These are phyloP conservation scores for Mortierella claussenii DNA, from an alignment of 192 early-diverging fungal species.

Conservation along the genomic window DNA sequence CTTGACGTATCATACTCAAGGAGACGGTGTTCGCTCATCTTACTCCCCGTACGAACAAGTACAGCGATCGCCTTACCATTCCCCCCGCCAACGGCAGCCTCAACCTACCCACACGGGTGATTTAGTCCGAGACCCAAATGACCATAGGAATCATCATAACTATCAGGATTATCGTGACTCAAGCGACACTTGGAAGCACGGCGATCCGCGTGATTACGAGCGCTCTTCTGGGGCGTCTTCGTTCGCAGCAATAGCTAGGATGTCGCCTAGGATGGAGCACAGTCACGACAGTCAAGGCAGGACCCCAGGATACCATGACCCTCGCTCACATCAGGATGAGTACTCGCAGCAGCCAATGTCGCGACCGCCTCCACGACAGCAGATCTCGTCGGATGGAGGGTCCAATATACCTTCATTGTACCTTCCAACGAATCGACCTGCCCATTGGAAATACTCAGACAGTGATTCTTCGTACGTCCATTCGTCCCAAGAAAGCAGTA, in stretches of 20 bases:
- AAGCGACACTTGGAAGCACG: slow-evolving; percentile 5
- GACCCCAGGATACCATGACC: not conserved
- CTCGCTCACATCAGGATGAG: not conserved
- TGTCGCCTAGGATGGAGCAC: not conserved
- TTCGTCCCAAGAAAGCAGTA: not conserved
- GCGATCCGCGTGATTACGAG: slow-evolving; percentile 13
- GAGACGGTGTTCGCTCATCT: not conserved
- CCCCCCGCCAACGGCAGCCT: slow-evolving; percentile 1
- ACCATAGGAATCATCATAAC: slow-evolving; percentile 17
- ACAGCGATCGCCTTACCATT: slow-evolving; percentile 9
- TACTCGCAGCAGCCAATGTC: not conserved
- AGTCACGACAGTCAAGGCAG: not conserved
- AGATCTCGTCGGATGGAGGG: not conserved
- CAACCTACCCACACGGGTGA: too few species aligned
- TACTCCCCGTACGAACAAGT: not conserved
- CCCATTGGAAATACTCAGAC: not conserved
- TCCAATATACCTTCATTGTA: not conserved
- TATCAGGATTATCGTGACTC: slow-evolving; percentile 20
- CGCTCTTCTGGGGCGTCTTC: slow-evolving; percentile 2
- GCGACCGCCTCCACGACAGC: slow-evolving; percentile 5
- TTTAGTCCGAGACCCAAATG: slow-evolving; percentile 2
- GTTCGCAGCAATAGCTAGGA: not conserved
- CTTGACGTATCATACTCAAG: not conserved
- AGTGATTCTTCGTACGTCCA: not conserved
- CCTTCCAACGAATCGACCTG: not conserved